Conservation (phyloP, 768 basidiomycete genomes). For the Wakefieldia striispora region DNA sequence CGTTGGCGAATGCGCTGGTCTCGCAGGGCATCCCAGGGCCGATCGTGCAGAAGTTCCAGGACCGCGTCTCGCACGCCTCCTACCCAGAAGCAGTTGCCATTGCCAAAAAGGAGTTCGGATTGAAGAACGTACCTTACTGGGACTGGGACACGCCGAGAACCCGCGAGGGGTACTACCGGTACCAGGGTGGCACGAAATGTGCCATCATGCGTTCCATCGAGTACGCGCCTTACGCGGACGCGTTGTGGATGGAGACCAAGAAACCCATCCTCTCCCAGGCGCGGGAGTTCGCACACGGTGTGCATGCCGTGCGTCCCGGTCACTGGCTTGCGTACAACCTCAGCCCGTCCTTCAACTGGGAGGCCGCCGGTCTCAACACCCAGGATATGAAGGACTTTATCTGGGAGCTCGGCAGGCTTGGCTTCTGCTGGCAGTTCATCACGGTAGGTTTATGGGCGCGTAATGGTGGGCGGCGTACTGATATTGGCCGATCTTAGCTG, state of each 20-base stretch:
- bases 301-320: constrained; percentile 75
- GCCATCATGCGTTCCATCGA: constrained; percentile 90
- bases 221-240: constrained; percentile 91
- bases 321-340: constrained; percentile 98
- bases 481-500: constrained; percentile 50
- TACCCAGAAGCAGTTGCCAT: constrained; percentile 68
- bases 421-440: constrained; percentile 99
- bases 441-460: constrained; percentile 56
- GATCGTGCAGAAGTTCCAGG: constrained; percentile 59
- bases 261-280: constrained; percentile 91
- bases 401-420: constrained; percentile 92
- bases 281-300: constrained; percentile 86
- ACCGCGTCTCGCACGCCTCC: constrained; percentile 64
- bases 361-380: constrained; percentile 85
- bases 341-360: constrained; percentile 93
- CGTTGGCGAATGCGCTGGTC: constrained; percentile 64
- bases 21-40: constrained; percentile 52
- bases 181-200: constrained; percentile 95
- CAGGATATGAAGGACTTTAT: constrained; percentile 86
- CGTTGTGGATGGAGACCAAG: constrained; percentile 97
- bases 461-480: constrained; percentile 2
- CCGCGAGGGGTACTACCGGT: constrained; percentile 94
- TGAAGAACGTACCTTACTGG: constrained; percentile 80
- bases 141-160: constrained; percentile 94
- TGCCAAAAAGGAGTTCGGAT: constrained; percentile 76